These are phyloP conservation scores for Rhodotorula sp. DNA, from an alignment of 1,284 basidiomycete genomes.

Conservation along the genomic window DNA sequence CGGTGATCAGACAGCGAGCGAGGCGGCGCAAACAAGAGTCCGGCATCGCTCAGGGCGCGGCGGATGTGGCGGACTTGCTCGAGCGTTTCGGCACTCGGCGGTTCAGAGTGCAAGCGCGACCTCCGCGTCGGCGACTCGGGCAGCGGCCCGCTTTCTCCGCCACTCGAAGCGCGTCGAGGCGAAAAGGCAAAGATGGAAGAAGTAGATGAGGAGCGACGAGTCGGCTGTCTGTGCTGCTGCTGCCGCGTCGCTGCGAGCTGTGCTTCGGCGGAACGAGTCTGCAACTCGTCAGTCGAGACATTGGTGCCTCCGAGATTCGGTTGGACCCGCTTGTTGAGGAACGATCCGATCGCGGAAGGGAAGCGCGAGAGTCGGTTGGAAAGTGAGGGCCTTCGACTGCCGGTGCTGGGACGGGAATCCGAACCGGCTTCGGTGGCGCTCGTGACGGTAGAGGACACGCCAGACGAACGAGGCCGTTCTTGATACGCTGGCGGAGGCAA, in stretches of 20 bases:
- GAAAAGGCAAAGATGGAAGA: neutral
- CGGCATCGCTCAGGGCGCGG: slow-evolving; percentile 18
- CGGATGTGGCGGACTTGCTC: slow-evolving; percentile 4
- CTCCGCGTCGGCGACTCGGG: neutral
- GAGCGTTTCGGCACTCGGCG: neutral
- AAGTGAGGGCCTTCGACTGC: neutral
- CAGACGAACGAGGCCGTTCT: neutral
- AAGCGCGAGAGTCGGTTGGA: neutral
- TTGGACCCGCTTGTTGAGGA: neutral
- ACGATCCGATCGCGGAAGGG: neutral
- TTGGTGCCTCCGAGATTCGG: neutral
- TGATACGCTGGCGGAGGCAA: neutral
- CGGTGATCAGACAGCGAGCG: neutral
- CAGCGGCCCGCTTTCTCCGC: neutral
- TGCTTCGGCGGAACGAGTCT: neutral
- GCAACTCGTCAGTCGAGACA: neutral
- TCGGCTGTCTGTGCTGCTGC: neutral
- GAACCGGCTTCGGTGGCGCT: neutral
- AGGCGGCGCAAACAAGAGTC: slow-evolving; percentile 5
- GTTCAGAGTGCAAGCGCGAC: neutral
- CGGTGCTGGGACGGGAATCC: neutral
- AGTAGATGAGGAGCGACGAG: neutral
- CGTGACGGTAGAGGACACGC: neutral
- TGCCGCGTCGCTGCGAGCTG: neutral
- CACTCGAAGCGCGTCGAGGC: neutral